These are phyloP conservation scores for Daldinia loculata DNA, from an alignment of 495 filamentous ascomycete species.

Conservation along the genomic window DNA sequence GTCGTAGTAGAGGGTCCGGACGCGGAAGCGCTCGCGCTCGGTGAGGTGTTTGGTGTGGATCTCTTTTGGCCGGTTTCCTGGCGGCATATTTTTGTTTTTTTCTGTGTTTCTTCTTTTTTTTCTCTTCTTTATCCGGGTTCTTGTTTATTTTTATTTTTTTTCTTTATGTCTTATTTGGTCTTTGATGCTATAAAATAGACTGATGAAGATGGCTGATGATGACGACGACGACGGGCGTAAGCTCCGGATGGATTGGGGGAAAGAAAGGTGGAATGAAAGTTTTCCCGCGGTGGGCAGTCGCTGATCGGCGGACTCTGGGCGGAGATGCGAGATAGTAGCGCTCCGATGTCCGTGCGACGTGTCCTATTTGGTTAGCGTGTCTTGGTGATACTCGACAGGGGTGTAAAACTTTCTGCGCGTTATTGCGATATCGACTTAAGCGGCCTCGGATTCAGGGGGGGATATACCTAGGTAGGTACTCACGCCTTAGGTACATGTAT, in stretches of 20 bases:
- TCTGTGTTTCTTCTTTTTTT: background rate
- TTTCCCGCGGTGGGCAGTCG: background rate
- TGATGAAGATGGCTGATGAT: background rate
- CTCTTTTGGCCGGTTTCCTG: slow-evolving; percentile 34
- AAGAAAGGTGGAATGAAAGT: background rate
- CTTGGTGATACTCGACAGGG: slow-evolving; percentile 15
- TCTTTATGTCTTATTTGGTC: background rate
- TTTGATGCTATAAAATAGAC: background rate
- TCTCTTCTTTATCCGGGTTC: background rate
- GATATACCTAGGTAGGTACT: too few species aligned
- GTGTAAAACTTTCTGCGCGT: slow-evolving; percentile 20
- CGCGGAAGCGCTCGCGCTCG: slow-evolving; percentile 41
- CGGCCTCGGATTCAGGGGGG: background rate
- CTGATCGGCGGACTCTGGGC: background rate
- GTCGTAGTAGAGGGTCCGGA: slow-evolving; percentile 45
- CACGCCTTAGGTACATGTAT: too few species aligned
- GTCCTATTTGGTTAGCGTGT: background rate
- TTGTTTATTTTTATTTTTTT: background rate
- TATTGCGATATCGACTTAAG: slow-evolving; percentile 15
- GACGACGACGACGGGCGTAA: background rate
- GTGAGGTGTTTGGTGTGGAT: slow-evolving; percentile 44
- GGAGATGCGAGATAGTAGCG: background rate
- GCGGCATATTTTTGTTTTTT: background rate
- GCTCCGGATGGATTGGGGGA: background rate
- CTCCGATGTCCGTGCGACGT: background rate